Evolutionary conservation across 805 yeast genomes (phyloP), one percentile per base, ranked within the genome.

Genomic region (Saccharomycopsis sp.): DNA sequence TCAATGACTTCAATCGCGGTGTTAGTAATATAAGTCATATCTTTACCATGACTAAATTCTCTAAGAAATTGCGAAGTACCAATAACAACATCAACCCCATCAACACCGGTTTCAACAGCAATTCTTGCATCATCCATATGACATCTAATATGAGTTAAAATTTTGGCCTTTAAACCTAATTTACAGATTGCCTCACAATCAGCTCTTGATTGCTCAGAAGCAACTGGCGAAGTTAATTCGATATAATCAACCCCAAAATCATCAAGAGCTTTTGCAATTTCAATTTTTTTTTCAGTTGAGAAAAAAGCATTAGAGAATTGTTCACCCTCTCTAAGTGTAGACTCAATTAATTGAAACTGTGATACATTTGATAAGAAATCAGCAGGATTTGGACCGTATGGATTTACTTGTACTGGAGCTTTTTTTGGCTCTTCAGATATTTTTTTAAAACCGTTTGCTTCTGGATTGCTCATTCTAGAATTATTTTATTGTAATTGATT

Each of bases 131-230:
- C 98, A 66, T 90, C 97, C 97, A 90, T 90, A 69, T 90, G 97
- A 68, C 98, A 90, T 67, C 97, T 79, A 56, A 93, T 93, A 65
- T 90, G 97, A 40, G 98, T 90, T 55, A 90, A 76, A 53, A 93
- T 87, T 72, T 93, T 90, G 53, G 97, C 90, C 70, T 85, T 87
- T 64, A 90, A 78, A 8, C 97, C 97, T 56, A 93, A 75, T 72
- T 93, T 90, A 75, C 97, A 93, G 56, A 90, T 90, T 48, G 97
- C 97, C 71, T 93, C 97, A 73, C 97, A 90, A 66, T 90, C 98
- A 50, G 62, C 67, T 62, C 93, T 78, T 48, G 89, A 78, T 71
- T 90, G 97, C 65, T 90, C 97, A 47, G 93, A 81, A 34, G 98
- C 97, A 50, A 94, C 97, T 9, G 98, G 98, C 4, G 97, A 88